phyloP scores from a whole-genome alignment of 371 early-diverging fungal genomes.

The Vairimorpha necatrix region DNA sequence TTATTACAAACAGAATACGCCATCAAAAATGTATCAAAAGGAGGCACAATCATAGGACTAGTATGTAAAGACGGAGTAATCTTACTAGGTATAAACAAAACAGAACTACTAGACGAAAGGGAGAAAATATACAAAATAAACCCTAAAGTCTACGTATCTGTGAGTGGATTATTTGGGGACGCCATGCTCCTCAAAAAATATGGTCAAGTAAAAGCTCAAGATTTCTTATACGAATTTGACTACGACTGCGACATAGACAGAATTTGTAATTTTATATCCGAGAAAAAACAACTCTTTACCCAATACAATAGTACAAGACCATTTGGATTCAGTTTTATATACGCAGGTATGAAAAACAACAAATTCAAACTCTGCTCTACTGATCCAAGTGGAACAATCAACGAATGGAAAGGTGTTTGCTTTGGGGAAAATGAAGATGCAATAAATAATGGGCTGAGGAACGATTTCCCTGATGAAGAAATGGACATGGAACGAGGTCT shows the following conservation, averaged over 20 bases:
- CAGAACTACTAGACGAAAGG: conserved; percentile 66
- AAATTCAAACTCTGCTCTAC: conserved; percentile 92
- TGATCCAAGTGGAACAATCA: conserved; percentile 95
- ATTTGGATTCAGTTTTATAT: conserved; percentile 92
- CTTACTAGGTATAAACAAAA: conserved; percentile 89
- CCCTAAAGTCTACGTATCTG: conserved; percentile 81
- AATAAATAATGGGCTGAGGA: conserved; percentile 53
- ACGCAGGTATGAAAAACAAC: conserved; percentile 79
- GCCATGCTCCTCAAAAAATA: conserved; percentile 87
- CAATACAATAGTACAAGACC: conserved; percentile 95
- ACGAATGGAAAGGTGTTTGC: conserved; percentile 92
- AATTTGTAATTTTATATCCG: conserved; percentile 82
- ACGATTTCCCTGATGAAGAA: conserved; percentile 22
- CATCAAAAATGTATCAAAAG: conserved; percentile 95
- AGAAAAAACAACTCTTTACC: conserved; percentile 93
- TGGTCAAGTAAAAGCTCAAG: conserved; percentile 78
- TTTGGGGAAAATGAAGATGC: conserved; percentile 71
- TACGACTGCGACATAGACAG: conserved; percentile 81
- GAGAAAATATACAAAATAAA: conserved; percentile 81
- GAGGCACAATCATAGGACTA: conserved; percentile 86
- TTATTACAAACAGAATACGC: conserved; percentile 98
- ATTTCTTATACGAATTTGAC: conserved; percentile 75
- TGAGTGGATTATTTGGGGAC: conserved; percentile 94
- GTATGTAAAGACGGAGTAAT: conserved; percentile 81
- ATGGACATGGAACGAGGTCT: conserved; percentile 42